phyloP scores from a whole-genome alignment of 2,329 filamentous ascomycete genomes.

The Coniochaeta sp. region DNA sequence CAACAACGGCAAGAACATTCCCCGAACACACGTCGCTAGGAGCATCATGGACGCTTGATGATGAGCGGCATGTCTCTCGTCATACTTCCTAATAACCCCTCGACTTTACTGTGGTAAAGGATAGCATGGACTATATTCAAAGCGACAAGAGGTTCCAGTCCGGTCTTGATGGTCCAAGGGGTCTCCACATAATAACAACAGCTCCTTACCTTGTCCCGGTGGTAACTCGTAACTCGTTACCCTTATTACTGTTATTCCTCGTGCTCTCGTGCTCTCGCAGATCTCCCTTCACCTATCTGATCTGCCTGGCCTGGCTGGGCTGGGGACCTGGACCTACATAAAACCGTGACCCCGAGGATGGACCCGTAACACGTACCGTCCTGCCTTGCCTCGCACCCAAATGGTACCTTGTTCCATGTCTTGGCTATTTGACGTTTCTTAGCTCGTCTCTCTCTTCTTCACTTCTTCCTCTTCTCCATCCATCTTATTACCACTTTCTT shows the following conservation, averaged over 20 bases:
- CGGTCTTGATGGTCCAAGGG: neutral
- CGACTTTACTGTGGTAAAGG: neutral
- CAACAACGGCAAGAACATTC: too few relatives aligned
- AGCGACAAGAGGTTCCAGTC: too few relatives aligned
- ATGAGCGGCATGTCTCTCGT: neutral
- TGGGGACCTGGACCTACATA: neutral
- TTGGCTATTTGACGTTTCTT: conserved; percentile 2
- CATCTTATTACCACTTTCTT: neutral
- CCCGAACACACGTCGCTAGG: neutral
- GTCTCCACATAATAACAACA: neutral
- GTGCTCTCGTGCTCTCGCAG: too few relatives aligned
- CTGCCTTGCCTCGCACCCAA: neutral
- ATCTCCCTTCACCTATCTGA: neutral
- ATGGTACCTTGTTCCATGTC: conserved; percentile 1
- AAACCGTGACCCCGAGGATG: conserved; percentile 1
- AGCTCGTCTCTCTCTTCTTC: neutral
- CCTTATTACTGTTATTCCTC: too few relatives aligned
- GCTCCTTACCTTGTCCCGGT: neutral
- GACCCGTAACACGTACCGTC: conserved; percentile 1
- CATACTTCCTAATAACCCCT: neutral
- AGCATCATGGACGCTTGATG: neutral
- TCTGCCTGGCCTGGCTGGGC: neutral
- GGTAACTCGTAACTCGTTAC: too few relatives aligned
- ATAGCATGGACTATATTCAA: too few relatives aligned
- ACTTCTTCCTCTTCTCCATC: conserved; percentile 1